Evolutionary conservation across 257 asterid genomes (phyloP), one percentile per base, ranked within the genome.

Genomic region (Dorcoceras hygrometricum): DNA sequence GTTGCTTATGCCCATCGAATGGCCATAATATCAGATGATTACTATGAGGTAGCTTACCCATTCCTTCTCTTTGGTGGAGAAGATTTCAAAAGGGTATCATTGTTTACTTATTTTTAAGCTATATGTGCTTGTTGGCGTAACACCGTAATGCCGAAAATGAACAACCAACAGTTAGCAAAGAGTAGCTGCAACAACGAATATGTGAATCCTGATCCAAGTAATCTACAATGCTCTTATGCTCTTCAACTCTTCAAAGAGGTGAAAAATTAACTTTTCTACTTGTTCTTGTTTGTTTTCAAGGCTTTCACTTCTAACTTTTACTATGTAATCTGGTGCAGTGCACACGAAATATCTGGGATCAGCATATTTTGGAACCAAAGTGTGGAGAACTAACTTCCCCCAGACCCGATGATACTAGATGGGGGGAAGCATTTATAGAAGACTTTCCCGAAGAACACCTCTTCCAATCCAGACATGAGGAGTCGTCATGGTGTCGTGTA

Each of bases 401-500:
- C 4, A 48, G 16, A 61, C 62, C 28, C 2, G 46, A 61, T 48
- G 69, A 54, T 5, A 23, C 32, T n/a, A 54, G 27, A 14, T 53
- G 48, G 54, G 61, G 28, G 5, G 25, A 10, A 32, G 4, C 23
- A 10, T 23, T 8, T 24, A 11, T 32, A 8, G 61, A 50, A 24
- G 73, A 77, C 4, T 5, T 43, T 55, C 20, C 64, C 0, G 14
- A 16, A 5, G 55, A 66, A 12, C 19, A 67, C 7, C 68, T 65
- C 43, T 43, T 28, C 18, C 62, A 56, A 8, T 29, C 76, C 57
- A 16, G 62, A 23, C 48, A 29, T 22, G 31, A 67, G 14, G 27
- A 19, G 23, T 26, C n/a, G n/a, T n/a, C 66, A 11, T 36, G 73
- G 73, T 77, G 82, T 34, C 75, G 82, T 12, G 82, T 78, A 62